These are phyloP conservation scores for Physcia stellaris DNA, from an alignment of 495 filamentous ascomycete genomes.

Conservation along the genomic window DNA sequence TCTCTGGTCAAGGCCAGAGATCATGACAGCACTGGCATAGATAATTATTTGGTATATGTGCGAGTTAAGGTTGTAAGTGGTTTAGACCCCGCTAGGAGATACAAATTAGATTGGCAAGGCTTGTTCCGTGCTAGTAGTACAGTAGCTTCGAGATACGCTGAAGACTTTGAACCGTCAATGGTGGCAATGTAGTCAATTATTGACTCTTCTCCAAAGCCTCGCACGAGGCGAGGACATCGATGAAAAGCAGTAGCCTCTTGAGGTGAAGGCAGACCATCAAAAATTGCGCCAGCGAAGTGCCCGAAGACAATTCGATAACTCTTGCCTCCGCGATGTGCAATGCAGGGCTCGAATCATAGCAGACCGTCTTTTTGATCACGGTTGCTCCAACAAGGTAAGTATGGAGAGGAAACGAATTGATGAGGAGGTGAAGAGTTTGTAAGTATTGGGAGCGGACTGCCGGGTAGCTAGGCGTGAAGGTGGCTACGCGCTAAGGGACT, in stretches of 20 bases:
- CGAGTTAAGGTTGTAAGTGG: neutral
- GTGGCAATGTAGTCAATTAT: too few relatives aligned
- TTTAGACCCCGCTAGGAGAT: neutral
- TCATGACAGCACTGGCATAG: neutral
- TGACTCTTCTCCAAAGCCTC: constrained; percentile 36
- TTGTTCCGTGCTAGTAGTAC: neutral
- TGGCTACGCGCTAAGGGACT: too few relatives aligned
- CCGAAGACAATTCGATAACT: constrained; percentile 54
- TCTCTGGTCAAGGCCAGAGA: neutral
- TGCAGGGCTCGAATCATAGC: constrained; percentile 54
- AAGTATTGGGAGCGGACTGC: neutral
- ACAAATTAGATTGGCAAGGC: neutral
- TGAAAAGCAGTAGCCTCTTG: constrained; percentile 41
- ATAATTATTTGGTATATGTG: neutral
- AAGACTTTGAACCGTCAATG: too few relatives aligned
- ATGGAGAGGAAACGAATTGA: constrained; percentile 20
- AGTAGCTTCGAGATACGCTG: neutral
- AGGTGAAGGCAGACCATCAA: constrained; percentile 39
- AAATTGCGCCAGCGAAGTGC: constrained; percentile 58
- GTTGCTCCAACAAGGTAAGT: constrained; percentile 60
- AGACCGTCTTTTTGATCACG: constrained; percentile 47
- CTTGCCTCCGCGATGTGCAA: constrained; percentile 62
- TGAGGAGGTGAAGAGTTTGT: neutral
- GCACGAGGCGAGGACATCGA: constrained; percentile 32
- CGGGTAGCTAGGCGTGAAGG: constrained; percentile 1